Evolutionary conservation across 73 alveolate genomes (phyloP).

Genomic region (Halteria grandinella): DNA sequence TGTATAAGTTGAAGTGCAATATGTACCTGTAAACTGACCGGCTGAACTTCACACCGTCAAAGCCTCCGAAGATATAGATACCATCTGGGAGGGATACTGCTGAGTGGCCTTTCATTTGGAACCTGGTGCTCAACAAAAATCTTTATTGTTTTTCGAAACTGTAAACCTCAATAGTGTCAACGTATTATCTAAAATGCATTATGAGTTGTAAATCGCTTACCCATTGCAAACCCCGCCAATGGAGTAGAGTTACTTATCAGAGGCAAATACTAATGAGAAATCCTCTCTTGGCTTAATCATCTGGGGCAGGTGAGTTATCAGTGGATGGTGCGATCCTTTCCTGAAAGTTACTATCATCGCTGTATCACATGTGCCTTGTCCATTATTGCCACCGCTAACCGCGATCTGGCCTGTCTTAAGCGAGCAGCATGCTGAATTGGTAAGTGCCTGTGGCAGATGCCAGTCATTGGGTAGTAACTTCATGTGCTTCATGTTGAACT

Average conservation of each 20-base stretch:
- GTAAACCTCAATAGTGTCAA: constrained; percentile 70
- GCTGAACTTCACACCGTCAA: constrained; percentile 87
- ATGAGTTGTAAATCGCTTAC: too few relatives aligned
- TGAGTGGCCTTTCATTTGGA: constrained; percentile 83
- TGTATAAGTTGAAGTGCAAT: too few relatives aligned
- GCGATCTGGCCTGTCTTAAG: constrained; percentile 7
- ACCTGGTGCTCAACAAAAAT: constrained; percentile 66
- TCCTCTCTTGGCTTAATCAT: constrained; percentile 31
- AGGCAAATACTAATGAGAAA: constrained; percentile 13
- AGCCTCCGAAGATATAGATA: constrained; percentile 95
- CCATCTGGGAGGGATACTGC: constrained; percentile 95
- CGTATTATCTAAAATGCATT: too few relatives aligned
- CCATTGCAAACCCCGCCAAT: too few relatives aligned
- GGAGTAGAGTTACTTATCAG: constrained; percentile 22
- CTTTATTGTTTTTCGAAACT: constrained; percentile 61
- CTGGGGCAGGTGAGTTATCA: constrained; percentile 12
- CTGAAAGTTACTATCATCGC: neutral
- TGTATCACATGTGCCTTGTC: neutral
- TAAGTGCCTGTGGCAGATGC: constrained; percentile 1
- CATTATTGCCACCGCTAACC: constrained; percentile 32
- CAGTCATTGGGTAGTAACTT: constrained; percentile 29
- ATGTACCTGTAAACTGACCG: too few relatives aligned
- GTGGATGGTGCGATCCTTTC: neutral
- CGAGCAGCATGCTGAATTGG: constrained; percentile 6
- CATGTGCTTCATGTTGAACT: constrained; percentile 24